These are phyloP conservation scores for Geotrichum histeridarum DNA, from an alignment of 1,139 yeast species.

Conservation along the genomic window DNA sequence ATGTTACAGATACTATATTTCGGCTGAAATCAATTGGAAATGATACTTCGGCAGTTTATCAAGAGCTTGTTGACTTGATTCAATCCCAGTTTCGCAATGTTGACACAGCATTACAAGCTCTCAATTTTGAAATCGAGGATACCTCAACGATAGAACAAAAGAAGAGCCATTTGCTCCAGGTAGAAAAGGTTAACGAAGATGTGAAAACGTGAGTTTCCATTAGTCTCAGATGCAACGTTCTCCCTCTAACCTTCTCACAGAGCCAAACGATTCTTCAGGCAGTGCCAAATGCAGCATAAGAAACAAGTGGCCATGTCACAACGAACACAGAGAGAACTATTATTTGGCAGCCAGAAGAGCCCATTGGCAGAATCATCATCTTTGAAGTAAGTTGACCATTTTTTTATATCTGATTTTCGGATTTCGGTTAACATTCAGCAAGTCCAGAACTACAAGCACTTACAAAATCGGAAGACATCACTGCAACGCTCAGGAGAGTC, in stretches of 20 bases:
- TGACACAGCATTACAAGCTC: slow-evolving; percentile 27
- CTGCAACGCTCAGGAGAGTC: slow-evolving; percentile 50
- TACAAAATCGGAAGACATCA: slow-evolving; percentile 50
- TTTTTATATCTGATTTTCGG: neutral
- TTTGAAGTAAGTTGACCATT: slow-evolving; percentile 8
- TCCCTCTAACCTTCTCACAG: slow-evolving; percentile 8
- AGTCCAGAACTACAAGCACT: slow-evolving; percentile 40
- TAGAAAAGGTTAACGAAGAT: slow-evolving; percentile 30
- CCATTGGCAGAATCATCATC: neutral
- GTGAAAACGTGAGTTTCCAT: slow-evolving; percentile 22
- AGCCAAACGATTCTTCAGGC: slow-evolving; percentile 27
- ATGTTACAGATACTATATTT: slow-evolving; percentile 25
- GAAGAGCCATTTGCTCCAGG: slow-evolving; percentile 21
- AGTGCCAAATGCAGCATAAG: slow-evolving; percentile 33
- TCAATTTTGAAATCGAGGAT: slow-evolving; percentile 25
- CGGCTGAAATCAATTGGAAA: slow-evolving; percentile 24
- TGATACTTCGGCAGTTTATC: slow-evolving; percentile 24
- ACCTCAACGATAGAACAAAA: slow-evolving; percentile 15
- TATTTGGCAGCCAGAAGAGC: slow-evolving; percentile 23
- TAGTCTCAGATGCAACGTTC: neutral
- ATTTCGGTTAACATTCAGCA: slow-evolving; percentile 5
- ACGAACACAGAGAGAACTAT: slow-evolving; percentile 28
- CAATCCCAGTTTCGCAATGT: slow-evolving; percentile 30
- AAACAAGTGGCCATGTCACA: slow-evolving; percentile 25
- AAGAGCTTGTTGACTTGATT: slow-evolving; percentile 31